Base-by-base conservation (phyloP, 495 filamentous ascomycete genomes). In the Aspergillus carlsbadensis region DNA sequence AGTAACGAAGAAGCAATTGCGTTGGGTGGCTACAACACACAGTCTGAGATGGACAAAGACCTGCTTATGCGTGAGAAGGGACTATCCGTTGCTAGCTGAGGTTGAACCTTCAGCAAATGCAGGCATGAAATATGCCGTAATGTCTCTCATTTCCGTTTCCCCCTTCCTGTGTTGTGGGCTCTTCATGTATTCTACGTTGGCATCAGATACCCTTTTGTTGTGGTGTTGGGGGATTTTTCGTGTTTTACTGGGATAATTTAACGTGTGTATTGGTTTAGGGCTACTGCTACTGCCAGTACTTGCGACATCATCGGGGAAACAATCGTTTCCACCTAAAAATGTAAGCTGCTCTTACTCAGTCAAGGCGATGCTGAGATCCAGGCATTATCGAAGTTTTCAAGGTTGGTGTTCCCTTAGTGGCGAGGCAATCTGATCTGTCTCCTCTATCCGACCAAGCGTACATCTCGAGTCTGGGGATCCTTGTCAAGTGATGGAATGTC, bases 31-130 rank as follows among this genome's bases (percentile, higher is more conserved):
- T 74, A 74, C 41, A 62, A 66, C 36, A 60, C 57, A 14, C 59
- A 67, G 33, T 63, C 62, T 29, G 58, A 69, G 39, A 70, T 74
- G 64, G 62, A 70, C 17, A 52, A 54, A 53, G 69, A 71, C 29
- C 61, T 73, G 10, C 51, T 55, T 3, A 21, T 33, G 20, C 56
- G 66, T 15, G 69, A 70, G 57, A 67, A 67, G 46, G 60, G 42
- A 22, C 34, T 59, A n/a, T 48, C 37, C 34, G 10, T 31, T 20
- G 26, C 57, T 11, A 39, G 17, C 6, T 35, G 46, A 59, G 40
- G 17, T 40, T 44, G 58, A 20, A 15, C 24, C n/a, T 17, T 44
- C 34, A 17, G 17, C 24, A 0, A n/a, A 5, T 42, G 20, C 5
- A 10, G 11, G 10, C 14, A 34, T 40, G 34, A 8, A 14, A 35